Percentiles rank a stretch among this genome's conserved stretches.
These are phyloP conservation scores for Amborella trichopoda DNA, from an alignment of 164 flowering plant species.

Conservation along the genomic window DNA sequence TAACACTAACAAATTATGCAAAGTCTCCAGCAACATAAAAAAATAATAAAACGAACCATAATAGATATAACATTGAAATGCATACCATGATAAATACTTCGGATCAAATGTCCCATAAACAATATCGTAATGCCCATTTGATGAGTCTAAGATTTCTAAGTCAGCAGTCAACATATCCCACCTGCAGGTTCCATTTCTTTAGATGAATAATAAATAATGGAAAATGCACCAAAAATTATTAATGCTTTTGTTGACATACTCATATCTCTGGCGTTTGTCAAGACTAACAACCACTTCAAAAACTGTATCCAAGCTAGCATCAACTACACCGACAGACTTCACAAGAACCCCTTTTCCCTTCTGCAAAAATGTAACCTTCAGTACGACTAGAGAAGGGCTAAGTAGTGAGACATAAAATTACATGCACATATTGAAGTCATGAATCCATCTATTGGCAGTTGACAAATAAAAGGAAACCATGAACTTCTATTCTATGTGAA, in stretches of 20 bases:
- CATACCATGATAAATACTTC: constrained; percentile 48
- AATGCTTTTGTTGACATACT: constrained; percentile 39
- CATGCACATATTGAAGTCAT: no score
- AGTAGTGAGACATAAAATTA: no score
- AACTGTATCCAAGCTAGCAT: constrained; percentile 74
- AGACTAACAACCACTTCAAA: constrained; percentile 67
- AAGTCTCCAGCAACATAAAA: no score
- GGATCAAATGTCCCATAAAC: constrained; percentile 74
- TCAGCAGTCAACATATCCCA: constrained; percentile 90
- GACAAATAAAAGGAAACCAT: no score
- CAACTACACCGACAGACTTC: constrained; percentile 78
- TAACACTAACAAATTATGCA: no score
- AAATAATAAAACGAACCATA: not conserved
- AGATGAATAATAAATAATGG: constrained; percentile 5
- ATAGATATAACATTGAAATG: not conserved
- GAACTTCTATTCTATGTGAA: no score
- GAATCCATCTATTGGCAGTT: no score
- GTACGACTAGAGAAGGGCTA: no score
- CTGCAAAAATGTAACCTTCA: constrained; percentile 27
- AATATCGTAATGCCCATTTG: constrained; percentile 75
- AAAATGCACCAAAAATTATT: not conserved
- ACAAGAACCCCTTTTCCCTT: constrained; percentile 54
- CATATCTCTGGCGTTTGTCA: constrained; percentile 67
- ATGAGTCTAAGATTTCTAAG: constrained; percentile 64
- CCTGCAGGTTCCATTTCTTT: constrained; percentile 40